Evolutionary conservation across 345 rosid genomes (phyloP).

Genomic region (Citrus inodora): DNA sequence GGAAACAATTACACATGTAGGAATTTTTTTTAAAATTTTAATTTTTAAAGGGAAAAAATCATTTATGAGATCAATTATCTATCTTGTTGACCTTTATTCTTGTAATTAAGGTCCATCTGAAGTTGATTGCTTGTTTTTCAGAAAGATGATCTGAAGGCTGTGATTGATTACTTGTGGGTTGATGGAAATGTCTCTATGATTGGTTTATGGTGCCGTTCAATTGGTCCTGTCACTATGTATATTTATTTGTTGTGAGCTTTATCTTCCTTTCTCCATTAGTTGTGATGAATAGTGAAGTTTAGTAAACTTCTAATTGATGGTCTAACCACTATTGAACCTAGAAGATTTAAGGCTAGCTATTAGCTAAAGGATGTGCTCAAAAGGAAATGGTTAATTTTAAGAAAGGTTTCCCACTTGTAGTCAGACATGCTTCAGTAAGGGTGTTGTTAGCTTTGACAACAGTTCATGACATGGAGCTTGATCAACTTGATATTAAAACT

Average conservation of each 20-base stretch:
- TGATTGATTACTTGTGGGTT: constrained; percentile 71
- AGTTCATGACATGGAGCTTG: too few species aligned
- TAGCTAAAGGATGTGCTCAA: too few species aligned
- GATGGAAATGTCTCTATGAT: constrained; percentile 89
- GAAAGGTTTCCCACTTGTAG: too few species aligned
- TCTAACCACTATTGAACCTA: too few species aligned
- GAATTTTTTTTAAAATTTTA: neutral
- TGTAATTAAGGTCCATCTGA: constrained; percentile 8
- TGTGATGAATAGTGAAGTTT: neutral
- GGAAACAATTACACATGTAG: neutral
- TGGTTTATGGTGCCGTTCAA: constrained; percentile 92
- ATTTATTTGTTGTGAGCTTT: constrained; percentile 7
- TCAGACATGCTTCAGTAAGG: too few species aligned
- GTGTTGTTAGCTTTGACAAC: too few species aligned
- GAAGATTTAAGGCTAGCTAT: too few species aligned
- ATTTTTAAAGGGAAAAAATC: neutral
- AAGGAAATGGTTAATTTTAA: too few species aligned
- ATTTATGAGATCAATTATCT: too few species aligned
- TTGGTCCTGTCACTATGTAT: constrained; percentile 90
- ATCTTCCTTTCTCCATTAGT: neutral
- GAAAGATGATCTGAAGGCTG: constrained; percentile 87
- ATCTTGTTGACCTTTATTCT: neutral
- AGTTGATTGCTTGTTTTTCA: constrained; percentile 31
- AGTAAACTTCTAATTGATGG: neutral
- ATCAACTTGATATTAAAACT: too few species aligned